Percentiles rank a stretch among this genome's conserved stretches.
Evolutionary conservation across 176 grass and related monocot species (phyloP).

Genomic region (Otatea glauca): DNA sequence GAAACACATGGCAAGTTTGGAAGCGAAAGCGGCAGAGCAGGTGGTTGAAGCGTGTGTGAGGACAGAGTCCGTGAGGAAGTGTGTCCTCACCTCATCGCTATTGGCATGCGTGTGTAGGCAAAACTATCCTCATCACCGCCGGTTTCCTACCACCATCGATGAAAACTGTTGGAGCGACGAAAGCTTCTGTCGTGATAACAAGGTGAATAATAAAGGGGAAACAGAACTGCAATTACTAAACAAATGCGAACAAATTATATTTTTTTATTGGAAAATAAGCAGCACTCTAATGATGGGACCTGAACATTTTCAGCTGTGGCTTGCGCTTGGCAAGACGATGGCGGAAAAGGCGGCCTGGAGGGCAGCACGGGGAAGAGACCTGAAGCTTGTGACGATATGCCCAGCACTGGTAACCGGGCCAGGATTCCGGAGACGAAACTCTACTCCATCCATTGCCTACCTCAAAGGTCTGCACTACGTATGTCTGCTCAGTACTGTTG

Average conservation of each 20-base stretch:
- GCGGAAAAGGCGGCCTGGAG: constrained; percentile 94
- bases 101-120: constrained; percentile 89
- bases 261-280: background rate
- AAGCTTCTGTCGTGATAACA: constrained; percentile 75
- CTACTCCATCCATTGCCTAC: constrained; percentile 88
- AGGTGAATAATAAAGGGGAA: constrained; percentile 39
- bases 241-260: background rate
- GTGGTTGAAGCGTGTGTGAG: constrained; percentile 89
- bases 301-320: constrained; percentile 68
- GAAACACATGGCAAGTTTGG: constrained; percentile 88
- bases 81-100: constrained; percentile 90
- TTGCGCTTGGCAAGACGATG: constrained; percentile 89
- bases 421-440: constrained; percentile 79
- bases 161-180: constrained; percentile 97
- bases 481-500: too few relatives aligned
- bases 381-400: constrained; percentile 87
- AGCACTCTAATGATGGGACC: background rate
- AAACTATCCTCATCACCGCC: constrained; percentile 44
- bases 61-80: constrained; percentile 82
- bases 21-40: constrained; percentile 75
- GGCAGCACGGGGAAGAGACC: constrained; percentile 75
- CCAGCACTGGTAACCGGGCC: constrained; percentile 79
- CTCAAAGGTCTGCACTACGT: constrained; percentile 65
- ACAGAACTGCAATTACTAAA: background rate
- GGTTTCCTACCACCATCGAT: constrained; percentile 65